phyloP scores from a whole-genome alignment of 106 monocot species.

The Gastrodia elata region DNA sequence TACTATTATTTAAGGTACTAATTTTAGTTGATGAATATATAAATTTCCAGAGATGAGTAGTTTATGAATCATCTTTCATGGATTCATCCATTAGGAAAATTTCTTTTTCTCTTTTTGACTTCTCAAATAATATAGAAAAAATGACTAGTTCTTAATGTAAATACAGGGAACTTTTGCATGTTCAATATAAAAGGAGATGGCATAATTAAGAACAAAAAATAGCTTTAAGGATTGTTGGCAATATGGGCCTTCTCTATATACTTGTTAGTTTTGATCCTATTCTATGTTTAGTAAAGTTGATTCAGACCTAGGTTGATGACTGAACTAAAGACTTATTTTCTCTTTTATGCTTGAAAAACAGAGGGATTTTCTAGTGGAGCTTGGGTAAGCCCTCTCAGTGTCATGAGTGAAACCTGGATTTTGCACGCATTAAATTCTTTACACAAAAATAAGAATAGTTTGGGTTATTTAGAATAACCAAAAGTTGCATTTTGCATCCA shows the following conservation, averaged over 20 bases:
- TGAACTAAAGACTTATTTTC: too few species aligned
- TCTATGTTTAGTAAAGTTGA: background rate
- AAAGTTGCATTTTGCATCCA: too few species aligned
- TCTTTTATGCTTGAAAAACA: too few species aligned
- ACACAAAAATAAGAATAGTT: too few species aligned
- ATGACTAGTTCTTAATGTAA: background rate
- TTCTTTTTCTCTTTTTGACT: background rate
- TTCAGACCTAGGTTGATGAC: background rate
- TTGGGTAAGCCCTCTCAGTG: too few species aligned
- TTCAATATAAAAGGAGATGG: background rate
- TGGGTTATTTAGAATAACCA: too few species aligned
- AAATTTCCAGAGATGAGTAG: background rate
- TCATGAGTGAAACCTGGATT: too few species aligned
- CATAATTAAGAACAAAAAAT: background rate
- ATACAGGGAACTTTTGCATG: background rate
- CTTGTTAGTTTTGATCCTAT: background rate
- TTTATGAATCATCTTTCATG: background rate
- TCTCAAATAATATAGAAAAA: background rate
- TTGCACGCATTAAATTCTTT: too few species aligned
- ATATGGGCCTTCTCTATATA: background rate
- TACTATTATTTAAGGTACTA: slow-evolving; percentile 87
- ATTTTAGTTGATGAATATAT: background rate
- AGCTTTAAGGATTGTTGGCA: background rate
- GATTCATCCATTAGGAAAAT: background rate
- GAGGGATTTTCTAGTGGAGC: too few species aligned